Base-by-base conservation (phyloP, 441 rosid genomes). In the Metrosideros polymorpha region DNA sequence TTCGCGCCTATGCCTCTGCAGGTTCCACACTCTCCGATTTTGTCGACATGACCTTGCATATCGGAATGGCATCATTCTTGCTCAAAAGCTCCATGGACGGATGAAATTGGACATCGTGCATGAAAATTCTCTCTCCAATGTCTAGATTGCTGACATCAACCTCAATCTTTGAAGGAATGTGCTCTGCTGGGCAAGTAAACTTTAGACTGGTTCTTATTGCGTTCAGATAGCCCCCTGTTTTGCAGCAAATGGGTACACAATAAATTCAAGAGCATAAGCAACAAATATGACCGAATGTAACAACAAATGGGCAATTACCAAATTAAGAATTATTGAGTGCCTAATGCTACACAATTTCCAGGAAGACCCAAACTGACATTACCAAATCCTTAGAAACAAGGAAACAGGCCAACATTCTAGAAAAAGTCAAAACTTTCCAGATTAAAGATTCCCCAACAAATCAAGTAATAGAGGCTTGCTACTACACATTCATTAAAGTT, bases 71-170 rank as follows among this genome's bases (percentile, higher is more conserved):
- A 56, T 93, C 95, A 35, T 93, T 92, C 95, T 93, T 95, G 91
- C 96, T 93, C 84, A 97, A 87, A 88, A 94, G 96, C 94, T 93
- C 95, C 91, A 94, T 39, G 6, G 98, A 90, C 19, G 95, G 91
- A 91, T 96, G 97, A 83, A 95, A 93, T 82, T 85, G 90, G 9
- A 96, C 82, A 51, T 97, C 97, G 43, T 82, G 84, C 93, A 97
- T 88, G n/a, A 84, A 90, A 75, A 96, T 91, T 88, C 89, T 91
- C 89, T 95, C 99, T 85, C 91, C 98, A 52, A 95, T 88, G 87
- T 96, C 99, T 49, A 97, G 93, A 32, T 91, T 93, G 92, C 98
- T 95, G 82, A 96, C 89, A 55, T 97, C 99, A 63, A 96, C 95
- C 91, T 96, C 97, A n/a, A 97, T 91, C 88, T 96, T 95, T 7